These are phyloP conservation scores for Rhodosporidiobolus odoratus DNA, from an alignment of 768 basidiomycete species.

Conservation along the genomic window DNA sequence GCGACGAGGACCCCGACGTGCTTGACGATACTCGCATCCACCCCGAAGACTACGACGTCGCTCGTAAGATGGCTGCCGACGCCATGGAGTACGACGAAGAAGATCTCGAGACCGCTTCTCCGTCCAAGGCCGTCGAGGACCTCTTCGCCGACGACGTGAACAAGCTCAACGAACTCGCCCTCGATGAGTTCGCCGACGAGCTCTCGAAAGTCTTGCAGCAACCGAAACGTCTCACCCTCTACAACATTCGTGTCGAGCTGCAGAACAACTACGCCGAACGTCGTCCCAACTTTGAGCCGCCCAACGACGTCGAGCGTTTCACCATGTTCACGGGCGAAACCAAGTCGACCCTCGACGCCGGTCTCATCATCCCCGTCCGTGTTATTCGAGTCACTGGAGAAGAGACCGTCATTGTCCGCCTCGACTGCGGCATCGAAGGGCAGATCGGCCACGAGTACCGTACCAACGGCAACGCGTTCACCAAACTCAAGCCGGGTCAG, in stretches of 20 bases:
- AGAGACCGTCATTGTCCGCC: constrained; percentile 54
- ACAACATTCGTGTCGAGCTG: constrained; percentile 80
- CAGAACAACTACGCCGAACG: constrained; percentile 72
- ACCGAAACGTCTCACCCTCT: constrained; percentile 80
- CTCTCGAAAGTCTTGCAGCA: constrained; percentile 76
- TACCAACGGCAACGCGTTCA: constrained; percentile 28
- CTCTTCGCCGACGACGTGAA: constrained; percentile 79
- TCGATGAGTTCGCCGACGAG: constrained; percentile 93
- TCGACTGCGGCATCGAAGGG: constrained; percentile 93
- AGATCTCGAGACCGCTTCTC: constrained; percentile 84
- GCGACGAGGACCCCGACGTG: constrained; percentile 73
- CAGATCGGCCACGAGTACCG: constrained; percentile 61
- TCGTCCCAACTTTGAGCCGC: constrained; percentile 60
- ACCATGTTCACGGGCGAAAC: constrained; percentile 97
- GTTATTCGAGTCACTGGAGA: constrained; percentile 47
- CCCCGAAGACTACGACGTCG: constrained; percentile 94
- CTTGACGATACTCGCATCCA: constrained; percentile 94
- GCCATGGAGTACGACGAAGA: constrained; percentile 97
- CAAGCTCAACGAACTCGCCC: constrained; percentile 81
- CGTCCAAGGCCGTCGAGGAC: constrained; percentile 76
- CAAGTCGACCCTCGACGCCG: constrained; percentile 63
- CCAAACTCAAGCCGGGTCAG: constrained; percentile 58
- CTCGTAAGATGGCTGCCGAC: constrained; percentile 96
- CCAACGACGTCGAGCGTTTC: constrained; percentile 71
- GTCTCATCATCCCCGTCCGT: constrained; percentile 62